Evolutionary conservation across 75 land plant genomes (phyloP).

Genomic region (Pseudotsuga menziesii): DNA sequence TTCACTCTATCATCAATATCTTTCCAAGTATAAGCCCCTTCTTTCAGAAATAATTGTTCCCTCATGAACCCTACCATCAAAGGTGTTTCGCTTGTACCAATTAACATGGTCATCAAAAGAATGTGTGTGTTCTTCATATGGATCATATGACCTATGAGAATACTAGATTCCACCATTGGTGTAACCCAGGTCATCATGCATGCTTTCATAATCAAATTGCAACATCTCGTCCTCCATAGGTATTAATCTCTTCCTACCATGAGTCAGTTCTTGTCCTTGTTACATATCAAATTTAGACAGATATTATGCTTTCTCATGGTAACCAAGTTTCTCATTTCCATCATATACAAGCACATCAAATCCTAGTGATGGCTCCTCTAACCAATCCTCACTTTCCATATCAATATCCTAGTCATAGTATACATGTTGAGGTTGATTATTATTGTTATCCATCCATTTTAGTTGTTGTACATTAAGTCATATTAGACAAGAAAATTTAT

Average conservation of each 20-base stretch:
- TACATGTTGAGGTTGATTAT: constrained; percentile 74
- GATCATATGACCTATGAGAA: neutral
- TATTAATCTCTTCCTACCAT: constrained; percentile 14
- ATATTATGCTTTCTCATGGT: constrained; percentile 21
- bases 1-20: neutral
- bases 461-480: constrained; percentile 49
- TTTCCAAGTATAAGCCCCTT: neutral
- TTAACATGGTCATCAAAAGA: neutral
- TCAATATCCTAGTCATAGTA: constrained; percentile 60
- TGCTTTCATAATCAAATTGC: constrained; percentile 18
- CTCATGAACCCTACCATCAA: neutral
- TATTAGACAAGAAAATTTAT: neutral
- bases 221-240: neutral
- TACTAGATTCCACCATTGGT: neutral
- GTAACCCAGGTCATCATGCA: constrained; percentile 13
- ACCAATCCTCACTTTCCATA: constrained; percentile 53
- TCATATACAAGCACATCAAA: constrained; percentile 92
- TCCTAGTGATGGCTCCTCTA: constrained; percentile 83
- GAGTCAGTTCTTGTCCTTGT: constrained; percentile 10
- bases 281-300: constrained; percentile 9
- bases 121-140: neutral
- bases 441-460: constrained; percentile 70
- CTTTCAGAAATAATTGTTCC: neutral
- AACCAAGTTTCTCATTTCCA: constrained; percentile 33
- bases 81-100: neutral